Conservation (phyloP, 23 red algal species). For the Cyanidiococcus yangmingshanensis region DNA sequence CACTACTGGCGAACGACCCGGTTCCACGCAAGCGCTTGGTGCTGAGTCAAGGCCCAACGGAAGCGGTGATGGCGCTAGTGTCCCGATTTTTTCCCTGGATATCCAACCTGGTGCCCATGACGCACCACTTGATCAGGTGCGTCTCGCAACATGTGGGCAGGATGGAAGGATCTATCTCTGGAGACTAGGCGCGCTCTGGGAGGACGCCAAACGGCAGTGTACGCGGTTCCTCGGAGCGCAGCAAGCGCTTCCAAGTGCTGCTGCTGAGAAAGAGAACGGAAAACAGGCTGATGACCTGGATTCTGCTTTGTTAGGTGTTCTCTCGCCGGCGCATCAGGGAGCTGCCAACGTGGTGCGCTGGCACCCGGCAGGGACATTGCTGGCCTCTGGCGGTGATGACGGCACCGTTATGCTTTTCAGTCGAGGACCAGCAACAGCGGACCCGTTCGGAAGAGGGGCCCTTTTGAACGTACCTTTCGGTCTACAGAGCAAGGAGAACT, state of each 20-base stretch:
- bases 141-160: slow-evolving; percentile 81
- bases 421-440: not conserved
- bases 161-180: slow-evolving; percentile 83
- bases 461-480: slow-evolving; percentile 12
- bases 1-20: not conserved
- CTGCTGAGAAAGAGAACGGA: not conserved
- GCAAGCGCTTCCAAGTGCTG: not conserved
- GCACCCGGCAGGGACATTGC: slow-evolving; percentile 42
- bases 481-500: slow-evolving; percentile 29
- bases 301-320: slow-evolving; percentile 12
- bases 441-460: slow-evolving; percentile 10
- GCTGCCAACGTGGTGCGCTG: slow-evolving; percentile 88
- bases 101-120: slow-evolving; percentile 28
- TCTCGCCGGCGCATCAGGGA: slow-evolving; percentile 4
- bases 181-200: slow-evolving; percentile 40
- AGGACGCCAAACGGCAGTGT: slow-evolving; percentile 5
- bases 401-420: slow-evolving; percentile 65
- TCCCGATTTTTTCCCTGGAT: slow-evolving; percentile 56
- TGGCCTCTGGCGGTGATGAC: slow-evolving; percentile 87
- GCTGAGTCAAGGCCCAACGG: no score
- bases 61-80: not conserved
- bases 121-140: slow-evolving; percentile 18
- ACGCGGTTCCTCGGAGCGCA: not conserved
- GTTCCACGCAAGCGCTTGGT: no score
- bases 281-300: slow-evolving; percentile 1